These are phyloP conservation scores for Eucalyptus urophylla DNA, from an alignment of 345 rosid genomes.

Conservation along the genomic window DNA sequence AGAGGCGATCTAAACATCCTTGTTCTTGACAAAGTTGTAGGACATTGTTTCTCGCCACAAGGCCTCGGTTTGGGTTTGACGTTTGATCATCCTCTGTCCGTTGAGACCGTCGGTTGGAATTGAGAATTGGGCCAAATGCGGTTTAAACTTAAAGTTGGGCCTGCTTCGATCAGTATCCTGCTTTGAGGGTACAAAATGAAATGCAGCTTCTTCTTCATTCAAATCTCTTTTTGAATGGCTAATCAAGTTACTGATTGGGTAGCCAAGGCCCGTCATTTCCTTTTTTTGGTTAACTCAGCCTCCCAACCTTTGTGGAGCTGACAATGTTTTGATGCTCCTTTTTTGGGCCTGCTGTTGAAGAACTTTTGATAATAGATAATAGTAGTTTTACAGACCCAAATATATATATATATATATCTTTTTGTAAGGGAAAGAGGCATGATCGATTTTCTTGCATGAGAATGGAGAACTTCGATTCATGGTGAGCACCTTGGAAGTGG, in stretches of 20 bases:
- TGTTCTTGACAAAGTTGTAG: not conserved
- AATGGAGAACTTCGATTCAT: too few relatives aligned
- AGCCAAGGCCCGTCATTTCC: not conserved
- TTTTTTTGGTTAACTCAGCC: not conserved
- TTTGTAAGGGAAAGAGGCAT: too few relatives aligned
- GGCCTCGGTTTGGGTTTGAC: not conserved
- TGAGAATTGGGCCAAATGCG: not conserved
- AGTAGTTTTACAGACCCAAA: too few relatives aligned
- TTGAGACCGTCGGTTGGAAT: not conserved
- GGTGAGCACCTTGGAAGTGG: too few relatives aligned
- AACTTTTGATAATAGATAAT: not conserved
- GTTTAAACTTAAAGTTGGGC: not conserved
- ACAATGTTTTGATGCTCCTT: not conserved
- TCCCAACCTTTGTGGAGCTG: not conserved
- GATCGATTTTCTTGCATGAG: too few relatives aligned
- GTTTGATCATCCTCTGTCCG: not conserved
- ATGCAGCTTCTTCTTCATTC: too few relatives aligned
- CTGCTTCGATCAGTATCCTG: too few relatives aligned
- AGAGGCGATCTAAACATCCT: not conserved
- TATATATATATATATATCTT: too few relatives aligned
- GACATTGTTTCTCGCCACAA: not conserved
- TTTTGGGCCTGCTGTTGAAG: not conserved
- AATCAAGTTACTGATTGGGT: not conserved
- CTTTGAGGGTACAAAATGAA: too few relatives aligned
- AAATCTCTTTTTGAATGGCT: too few relatives aligned